These are phyloP conservation scores for Hypoxylon sp. DNA, from an alignment of 2,329 filamentous ascomycete species.

Conservation along the genomic window DNA sequence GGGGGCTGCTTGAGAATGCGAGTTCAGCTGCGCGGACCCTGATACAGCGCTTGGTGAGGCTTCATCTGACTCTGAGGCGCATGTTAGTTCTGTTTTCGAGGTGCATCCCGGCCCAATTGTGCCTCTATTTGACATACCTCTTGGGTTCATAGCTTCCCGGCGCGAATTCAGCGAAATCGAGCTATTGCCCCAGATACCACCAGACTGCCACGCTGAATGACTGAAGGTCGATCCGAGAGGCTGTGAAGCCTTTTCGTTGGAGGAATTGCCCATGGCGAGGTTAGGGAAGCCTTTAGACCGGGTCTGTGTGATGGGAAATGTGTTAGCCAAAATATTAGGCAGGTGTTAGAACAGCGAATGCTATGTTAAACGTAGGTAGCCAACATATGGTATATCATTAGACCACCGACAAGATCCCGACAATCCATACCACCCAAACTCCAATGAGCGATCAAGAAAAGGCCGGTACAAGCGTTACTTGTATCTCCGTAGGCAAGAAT, in stretches of 20 bases:
- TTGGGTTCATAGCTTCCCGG: slow-evolving; percentile 58
- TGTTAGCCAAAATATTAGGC: slow-evolving; percentile 14
- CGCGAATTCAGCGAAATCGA: slow-evolving; percentile 59
- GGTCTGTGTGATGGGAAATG: slow-evolving; percentile 34
- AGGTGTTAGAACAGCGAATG: not conserved
- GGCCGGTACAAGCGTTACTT: not conserved
- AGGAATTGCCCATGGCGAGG: slow-evolving; percentile 52
- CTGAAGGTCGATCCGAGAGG: slow-evolving; percentile 56
- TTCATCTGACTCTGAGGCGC: slow-evolving; percentile 53
- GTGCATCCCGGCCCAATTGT: not conserved
- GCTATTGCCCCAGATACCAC: slow-evolving; percentile 64
- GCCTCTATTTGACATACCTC: slow-evolving; percentile 57
- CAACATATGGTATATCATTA: not conserved
- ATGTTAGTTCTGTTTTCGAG: slow-evolving; percentile 35
- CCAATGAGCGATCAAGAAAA: not conserved
- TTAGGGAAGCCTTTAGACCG: slow-evolving; percentile 52
- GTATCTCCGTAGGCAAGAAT: not conserved
- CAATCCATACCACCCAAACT: not conserved
- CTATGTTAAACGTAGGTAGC: not conserved
- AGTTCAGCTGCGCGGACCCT: slow-evolving; percentile 76
- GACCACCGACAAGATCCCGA: not conserved
- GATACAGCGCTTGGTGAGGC: slow-evolving; percentile 65
- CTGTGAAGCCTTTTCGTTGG: slow-evolving; percentile 51
- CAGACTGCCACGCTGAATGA: slow-evolving; percentile 53
- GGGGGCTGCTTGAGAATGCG: slow-evolving; percentile 74